A percentile compares a stretch with the other conserved stretches of the same genome.
phyloP scores from a whole-genome alignment of 768 basidiomycete genomes.

The Lactarius indigo region DNA sequence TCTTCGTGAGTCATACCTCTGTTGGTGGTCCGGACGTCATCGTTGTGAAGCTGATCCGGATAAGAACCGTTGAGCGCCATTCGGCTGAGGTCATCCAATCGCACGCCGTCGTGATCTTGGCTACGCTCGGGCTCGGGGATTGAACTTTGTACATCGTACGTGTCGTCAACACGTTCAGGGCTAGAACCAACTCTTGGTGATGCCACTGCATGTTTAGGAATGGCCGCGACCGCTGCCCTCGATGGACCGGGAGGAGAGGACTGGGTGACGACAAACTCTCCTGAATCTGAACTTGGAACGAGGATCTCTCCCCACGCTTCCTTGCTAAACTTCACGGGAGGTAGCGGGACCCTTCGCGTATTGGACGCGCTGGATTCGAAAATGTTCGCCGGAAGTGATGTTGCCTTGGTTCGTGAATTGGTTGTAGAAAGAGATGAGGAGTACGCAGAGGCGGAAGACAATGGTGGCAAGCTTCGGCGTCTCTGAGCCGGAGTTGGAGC shows the following conservation, averaged over 20 bases:
- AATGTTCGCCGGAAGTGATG: constrained; percentile 7
- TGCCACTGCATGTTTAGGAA: background rate
- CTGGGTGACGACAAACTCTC: constrained; percentile 1
- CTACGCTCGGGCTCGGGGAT: background rate
- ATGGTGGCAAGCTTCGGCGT: background rate
- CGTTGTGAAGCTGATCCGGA: background rate
- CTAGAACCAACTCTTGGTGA: background rate
- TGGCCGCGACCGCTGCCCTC: background rate
- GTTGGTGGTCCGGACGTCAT: background rate
- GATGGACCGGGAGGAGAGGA: background rate
- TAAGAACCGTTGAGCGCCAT: constrained; percentile 14
- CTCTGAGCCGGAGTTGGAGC: background rate
- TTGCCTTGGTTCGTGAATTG: constrained; percentile 2
- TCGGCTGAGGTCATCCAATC: constrained; percentile 2
- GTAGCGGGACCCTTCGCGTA: constrained; percentile 13
- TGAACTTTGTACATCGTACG: background rate
- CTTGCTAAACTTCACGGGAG: background rate
- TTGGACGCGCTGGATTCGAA: background rate
- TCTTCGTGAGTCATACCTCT: background rate
- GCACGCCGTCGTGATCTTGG: background rate
- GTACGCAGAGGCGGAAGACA: background rate
- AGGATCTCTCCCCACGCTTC: constrained; percentile 20
- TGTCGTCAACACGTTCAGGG: background rate
- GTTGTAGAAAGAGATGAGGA: background rate
- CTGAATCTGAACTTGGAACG: constrained; percentile 20